Base-by-base conservation (phyloP, 2,329 filamentous ascomycete genomes). In the Domatiomyces catenatus region DNA sequence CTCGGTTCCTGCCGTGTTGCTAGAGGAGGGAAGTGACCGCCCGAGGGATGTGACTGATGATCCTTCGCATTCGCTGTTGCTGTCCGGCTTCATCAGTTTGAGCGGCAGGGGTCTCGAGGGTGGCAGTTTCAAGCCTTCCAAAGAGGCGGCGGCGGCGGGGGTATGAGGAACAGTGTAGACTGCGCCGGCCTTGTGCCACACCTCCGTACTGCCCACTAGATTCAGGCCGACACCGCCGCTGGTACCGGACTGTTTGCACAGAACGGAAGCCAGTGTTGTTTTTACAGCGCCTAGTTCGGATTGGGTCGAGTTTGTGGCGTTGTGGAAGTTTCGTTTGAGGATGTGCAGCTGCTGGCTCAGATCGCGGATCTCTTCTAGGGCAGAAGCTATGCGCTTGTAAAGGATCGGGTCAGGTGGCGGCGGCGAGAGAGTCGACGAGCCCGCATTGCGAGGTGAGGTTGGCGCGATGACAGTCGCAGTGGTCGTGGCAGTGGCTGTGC, bases 281-380 rank as follows among this genome's bases (percentile, higher is more conserved):
- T 53, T 57, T 8, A 59, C 45, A 0, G 47, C 54, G 32, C 52
- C 54, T 39, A 59, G 42, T 28, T 59, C 57, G 48, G 24, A 52
- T 49, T 52, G 53, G 5, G 54, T 24, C 44, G 51, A 56, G 24
- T 42, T 44, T 12, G 26, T 58, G 28, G 57, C 53, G 28, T 44
- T 49, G 45, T 46, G 51, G 48, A 59, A 10, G 18, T 58, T 50
- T 24, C 44, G 50, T 48, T 49, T 54, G 20, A 59, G 50, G 18
- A 42, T 36, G 26, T 49, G 49, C 3, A 59, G 17, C 44, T 59
- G 56, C 5, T 49, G 39, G 48, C 56, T 54, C 15, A 59, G 47
- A 36, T 58, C 56, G 15, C 50, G 51, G 39, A 59, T 57, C 50
- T 57, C 56, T 42, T 56, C 53, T 53, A 59, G 56, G 12, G 56